Conservation (phyloP, 2,329 filamentous ascomycete species). For the Ampelomyces quisqualis region DNA sequence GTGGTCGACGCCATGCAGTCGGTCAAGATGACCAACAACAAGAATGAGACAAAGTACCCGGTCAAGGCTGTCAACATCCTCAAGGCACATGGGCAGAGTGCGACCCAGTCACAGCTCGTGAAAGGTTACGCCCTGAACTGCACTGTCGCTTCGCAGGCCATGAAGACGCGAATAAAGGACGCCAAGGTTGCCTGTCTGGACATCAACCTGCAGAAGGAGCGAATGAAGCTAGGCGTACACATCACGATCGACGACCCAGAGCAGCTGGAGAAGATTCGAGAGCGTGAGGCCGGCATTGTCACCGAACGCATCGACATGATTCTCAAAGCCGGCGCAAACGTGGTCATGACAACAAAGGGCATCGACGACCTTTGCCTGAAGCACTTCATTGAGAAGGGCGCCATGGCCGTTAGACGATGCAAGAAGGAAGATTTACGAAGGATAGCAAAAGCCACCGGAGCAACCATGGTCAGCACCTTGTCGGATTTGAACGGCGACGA, state of each 20-base stretch:
- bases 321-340: slow-evolving; percentile 93
- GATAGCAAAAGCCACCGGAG: slow-evolving; percentile 94
- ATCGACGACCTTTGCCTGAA: slow-evolving; percentile 96
- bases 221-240: slow-evolving; percentile 98
- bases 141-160: slow-evolving; percentile 96
- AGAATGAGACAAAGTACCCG: slow-evolving; percentile 90
- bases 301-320: slow-evolving; percentile 96
- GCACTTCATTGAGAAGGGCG: slow-evolving; percentile 88
- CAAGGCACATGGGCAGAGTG: slow-evolving; percentile 95
- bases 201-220: slow-evolving; percentile 98
- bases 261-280: slow-evolving; percentile 94
- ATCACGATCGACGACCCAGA: slow-evolving; percentile 97
- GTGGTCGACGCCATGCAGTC: slow-evolving; percentile 94
- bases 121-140: slow-evolving; percentile 98
- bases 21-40: slow-evolving; percentile 90
- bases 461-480: slow-evolving; percentile 86
- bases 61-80: slow-evolving; percentile 99
- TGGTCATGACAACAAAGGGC: slow-evolving; percentile 94
- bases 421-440: slow-evolving; percentile 98
- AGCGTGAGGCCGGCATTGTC: slow-evolving; percentile 89
- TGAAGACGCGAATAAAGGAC: slow-evolving; percentile 88
- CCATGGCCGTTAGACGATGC: slow-evolving; percentile 92
- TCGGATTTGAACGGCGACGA: slow-evolving; percentile 98
- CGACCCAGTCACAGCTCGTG: slow-evolving; percentile 82
- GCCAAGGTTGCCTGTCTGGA: slow-evolving; percentile 96